A percentile compares a stretch with the other conserved stretches of the same genome.
phyloP scores from a whole-genome alignment of 352 stramenopile species.

The Pythium dissimile region DNA sequence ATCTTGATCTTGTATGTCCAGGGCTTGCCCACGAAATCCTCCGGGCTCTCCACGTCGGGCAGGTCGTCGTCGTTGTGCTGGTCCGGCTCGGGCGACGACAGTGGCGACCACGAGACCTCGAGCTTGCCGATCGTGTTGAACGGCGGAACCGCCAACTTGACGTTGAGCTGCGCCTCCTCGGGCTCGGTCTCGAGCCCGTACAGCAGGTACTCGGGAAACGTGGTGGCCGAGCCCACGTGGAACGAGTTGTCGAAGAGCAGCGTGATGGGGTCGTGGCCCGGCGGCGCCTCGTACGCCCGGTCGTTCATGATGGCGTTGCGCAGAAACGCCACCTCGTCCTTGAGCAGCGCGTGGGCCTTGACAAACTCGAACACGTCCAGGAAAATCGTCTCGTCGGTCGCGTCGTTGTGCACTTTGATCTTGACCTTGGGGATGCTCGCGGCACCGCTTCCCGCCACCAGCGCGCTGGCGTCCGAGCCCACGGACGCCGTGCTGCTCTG shows the following conservation, averaged over 20 bases:
- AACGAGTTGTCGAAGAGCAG: constrained; percentile 93
- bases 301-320: constrained; percentile 89
- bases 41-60: constrained; percentile 68
- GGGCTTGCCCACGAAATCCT: constrained; percentile 81
- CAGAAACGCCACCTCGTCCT: constrained; percentile 87
- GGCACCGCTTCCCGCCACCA: not conserved
- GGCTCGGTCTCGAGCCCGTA: constrained; percentile 92
- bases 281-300: constrained; percentile 83
- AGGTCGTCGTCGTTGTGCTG: constrained; percentile 65
- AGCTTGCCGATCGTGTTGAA: constrained; percentile 94
- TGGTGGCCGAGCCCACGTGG: constrained; percentile 87
- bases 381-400: constrained; percentile 89
- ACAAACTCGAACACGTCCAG: constrained; percentile 93
- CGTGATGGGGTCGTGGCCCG: constrained; percentile 87
- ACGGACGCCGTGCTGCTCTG: constrained; percentile 55
- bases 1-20: constrained; percentile 91
- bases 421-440: constrained; percentile 80
- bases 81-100: constrained; percentile 71
- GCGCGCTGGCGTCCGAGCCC: constrained; percentile 33
- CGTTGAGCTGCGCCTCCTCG: constrained; percentile 84
- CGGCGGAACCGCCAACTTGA: constrained; percentile 89
- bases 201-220: constrained; percentile 91
- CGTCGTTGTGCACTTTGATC: constrained; percentile 88
- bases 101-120: constrained; percentile 85
- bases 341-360: constrained; percentile 80